phyloP scores from a whole-genome alignment of 1,284 basidiomycete genomes.

The Agaricales sp. region DNA sequence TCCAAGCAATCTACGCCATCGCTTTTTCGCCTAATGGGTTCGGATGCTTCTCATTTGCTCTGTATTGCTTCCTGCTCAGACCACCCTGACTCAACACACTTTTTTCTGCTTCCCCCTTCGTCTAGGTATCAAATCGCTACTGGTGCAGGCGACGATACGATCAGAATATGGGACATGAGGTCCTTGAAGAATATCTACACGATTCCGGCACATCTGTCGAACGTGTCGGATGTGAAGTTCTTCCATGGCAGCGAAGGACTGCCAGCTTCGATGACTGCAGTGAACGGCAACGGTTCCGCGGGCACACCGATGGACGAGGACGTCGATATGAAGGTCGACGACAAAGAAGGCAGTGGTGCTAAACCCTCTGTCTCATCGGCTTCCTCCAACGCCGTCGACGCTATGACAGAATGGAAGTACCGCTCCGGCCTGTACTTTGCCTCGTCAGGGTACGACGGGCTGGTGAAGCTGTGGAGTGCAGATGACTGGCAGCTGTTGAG shows the following conservation, averaged over 20 bases:
- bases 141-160: constrained; percentile 93
- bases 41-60: constrained; percentile 20
- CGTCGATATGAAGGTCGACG: constrained; percentile 21
- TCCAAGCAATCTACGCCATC: constrained; percentile 86
- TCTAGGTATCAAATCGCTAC: constrained; percentile 92
- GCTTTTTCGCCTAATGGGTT: constrained; percentile 95
- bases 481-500: constrained; percentile 95
- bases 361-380: constrained; percentile 4
- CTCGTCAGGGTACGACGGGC: constrained; percentile 90
- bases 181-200: constrained; percentile 88
- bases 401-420: constrained; percentile 57
- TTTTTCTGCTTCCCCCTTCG: constrained; percentile 12
- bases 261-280: constrained; percentile 26
- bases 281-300: constrained; percentile 8
- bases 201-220: constrained; percentile 92
- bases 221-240: constrained; percentile 92
- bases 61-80: constrained; percentile 4
- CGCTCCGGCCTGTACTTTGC: constrained; percentile 88
- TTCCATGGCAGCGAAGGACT: constrained; percentile 54
- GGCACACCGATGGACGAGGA: constrained; percentile 20
- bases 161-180: constrained; percentile 98
- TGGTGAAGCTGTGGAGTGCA: constrained; percentile 94
- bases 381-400: not conserved
- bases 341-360: constrained; percentile 7
- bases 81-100: not conserved